Percentiles rank a stretch among this genome's conserved stretches.
Evolutionary conservation across 805 yeast genomes (phyloP).

Genomic region (Candida ascalaphidarum): DNA sequence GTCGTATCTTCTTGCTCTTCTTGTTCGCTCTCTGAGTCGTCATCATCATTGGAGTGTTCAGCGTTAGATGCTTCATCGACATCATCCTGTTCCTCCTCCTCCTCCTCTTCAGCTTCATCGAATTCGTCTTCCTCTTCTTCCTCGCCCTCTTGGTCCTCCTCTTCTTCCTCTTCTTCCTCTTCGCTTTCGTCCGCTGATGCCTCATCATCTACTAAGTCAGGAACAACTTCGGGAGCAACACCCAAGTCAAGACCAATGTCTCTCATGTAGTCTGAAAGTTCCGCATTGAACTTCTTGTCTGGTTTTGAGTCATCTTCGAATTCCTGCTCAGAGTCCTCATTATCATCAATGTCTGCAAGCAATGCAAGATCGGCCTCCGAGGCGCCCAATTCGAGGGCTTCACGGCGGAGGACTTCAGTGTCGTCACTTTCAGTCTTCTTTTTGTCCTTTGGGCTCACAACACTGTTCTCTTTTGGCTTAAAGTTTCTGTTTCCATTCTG

Average conservation of each 20-base stretch:
- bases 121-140: slow-evolving; percentile 3
- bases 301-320: slow-evolving; percentile 32
- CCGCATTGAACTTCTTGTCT: slow-evolving; percentile 40
- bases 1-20: slow-evolving; percentile 5
- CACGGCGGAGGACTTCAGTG: slow-evolving; percentile 47
- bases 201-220: too few species aligned
- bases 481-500: background rate
- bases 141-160: slow-evolving; percentile 5
- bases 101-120: slow-evolving; percentile 9
- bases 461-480: background rate
- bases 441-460: background rate
- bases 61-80: slow-evolving; percentile 21
- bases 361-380: slow-evolving; percentile 71
- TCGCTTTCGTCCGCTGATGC: slow-evolving; percentile 16
- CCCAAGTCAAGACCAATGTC: slow-evolving; percentile 52
- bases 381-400: slow-evolving; percentile 79
- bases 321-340: slow-evolving; percentile 44
- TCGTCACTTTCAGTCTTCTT: slow-evolving; percentile 1
- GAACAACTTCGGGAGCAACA: slow-evolving; percentile 20
- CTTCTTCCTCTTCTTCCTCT: slow-evolving; percentile 6
- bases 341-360: slow-evolving; percentile 46
- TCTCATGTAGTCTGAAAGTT: slow-evolving; percentile 55
- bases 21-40: slow-evolving; percentile 10
- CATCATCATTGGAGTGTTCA: slow-evolving; percentile 29
- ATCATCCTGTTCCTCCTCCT: slow-evolving; percentile 30